Conservation (phyloP, 345 rosid species). For the Excoecaria agallocha region DNA sequence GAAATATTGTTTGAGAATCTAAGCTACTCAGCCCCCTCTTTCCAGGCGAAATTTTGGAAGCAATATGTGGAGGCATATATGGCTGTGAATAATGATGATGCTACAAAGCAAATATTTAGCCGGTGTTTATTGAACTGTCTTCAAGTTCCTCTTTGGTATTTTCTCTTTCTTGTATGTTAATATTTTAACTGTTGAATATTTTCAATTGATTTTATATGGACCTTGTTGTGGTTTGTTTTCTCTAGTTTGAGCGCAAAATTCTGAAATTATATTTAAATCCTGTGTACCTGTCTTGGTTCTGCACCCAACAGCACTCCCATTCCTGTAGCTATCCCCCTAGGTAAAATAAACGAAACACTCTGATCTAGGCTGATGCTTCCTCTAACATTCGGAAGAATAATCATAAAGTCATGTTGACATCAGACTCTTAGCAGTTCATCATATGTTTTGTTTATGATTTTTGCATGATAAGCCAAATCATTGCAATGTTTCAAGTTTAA, state of each 20-base stretch:
- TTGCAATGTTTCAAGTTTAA: background rate
- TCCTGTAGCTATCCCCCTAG: background rate
- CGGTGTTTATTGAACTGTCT: slow-evolving; percentile 88
- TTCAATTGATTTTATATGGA: background rate
- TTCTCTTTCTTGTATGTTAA: slow-evolving; percentile 3
- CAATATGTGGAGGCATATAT: slow-evolving; percentile 92
- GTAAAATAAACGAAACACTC: background rate
- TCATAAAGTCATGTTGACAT: background rate
- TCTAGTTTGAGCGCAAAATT: background rate
- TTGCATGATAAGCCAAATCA: background rate
- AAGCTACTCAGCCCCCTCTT: background rate
- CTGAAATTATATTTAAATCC: background rate
- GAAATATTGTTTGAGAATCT: background rate
- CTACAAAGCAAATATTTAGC: slow-evolving; percentile 89
- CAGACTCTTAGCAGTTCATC: background rate
- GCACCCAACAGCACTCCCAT: background rate
- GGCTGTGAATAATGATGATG: slow-evolving; percentile 81
- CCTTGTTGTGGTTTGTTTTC: background rate
- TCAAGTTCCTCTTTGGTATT: slow-evolving; percentile 93
- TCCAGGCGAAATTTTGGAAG: slow-evolving; percentile 92
- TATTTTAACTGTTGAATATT: slow-evolving; percentile 1
- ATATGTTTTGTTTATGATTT: background rate
- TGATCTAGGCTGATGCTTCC: background rate
- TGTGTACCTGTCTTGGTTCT: background rate
- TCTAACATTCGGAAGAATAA: background rate